These are phyloP conservation scores for Cladophialophora carrionii DNA, from an alignment of 2,329 filamentous ascomycete genomes.

Conservation along the genomic window DNA sequence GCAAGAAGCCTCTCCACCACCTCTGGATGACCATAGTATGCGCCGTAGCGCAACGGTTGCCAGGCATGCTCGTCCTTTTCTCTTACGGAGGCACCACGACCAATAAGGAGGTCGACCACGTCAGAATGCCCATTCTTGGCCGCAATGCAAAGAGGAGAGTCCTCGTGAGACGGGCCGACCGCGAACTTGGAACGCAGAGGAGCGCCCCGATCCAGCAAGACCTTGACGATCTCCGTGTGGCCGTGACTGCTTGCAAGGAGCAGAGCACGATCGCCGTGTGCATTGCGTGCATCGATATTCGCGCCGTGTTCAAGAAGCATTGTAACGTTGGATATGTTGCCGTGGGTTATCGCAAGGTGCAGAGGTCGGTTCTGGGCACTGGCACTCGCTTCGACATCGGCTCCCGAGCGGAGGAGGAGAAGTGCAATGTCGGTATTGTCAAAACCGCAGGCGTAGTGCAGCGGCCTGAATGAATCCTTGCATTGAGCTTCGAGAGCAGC, in stretches of 20 bases:
- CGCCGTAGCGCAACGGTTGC: slow-evolving; percentile 5
- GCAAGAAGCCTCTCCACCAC: slow-evolving; percentile 9
- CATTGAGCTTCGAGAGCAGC: slow-evolving; percentile 1
- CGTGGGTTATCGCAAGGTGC: neutral
- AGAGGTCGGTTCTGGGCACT: slow-evolving; percentile 5
- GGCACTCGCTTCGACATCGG: slow-evolving; percentile 3
- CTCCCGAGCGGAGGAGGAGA: slow-evolving; percentile 6
- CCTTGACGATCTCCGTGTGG: slow-evolving; percentile 1
- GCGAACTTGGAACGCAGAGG: slow-evolving; percentile 6
- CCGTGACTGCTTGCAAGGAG: slow-evolving; percentile 3
- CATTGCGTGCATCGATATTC: slow-evolving; percentile 7
- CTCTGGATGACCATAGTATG: slow-evolving; percentile 7
- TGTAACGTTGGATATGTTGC: neutral
- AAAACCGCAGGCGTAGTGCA: slow-evolving; percentile 9
- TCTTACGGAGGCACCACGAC: slow-evolving; percentile 4
- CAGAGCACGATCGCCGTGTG: slow-evolving; percentile 6
- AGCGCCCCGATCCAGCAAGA: slow-evolving; percentile 7
- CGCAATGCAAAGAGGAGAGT: slow-evolving; percentile 6
- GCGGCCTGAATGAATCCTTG: slow-evolving; percentile 1
- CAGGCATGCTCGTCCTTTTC: slow-evolving; percentile 10
- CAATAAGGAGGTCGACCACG: slow-evolving; percentile 2
- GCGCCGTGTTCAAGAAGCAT: slow-evolving; percentile 6
- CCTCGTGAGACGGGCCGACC: slow-evolving; percentile 3
- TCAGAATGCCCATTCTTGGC: slow-evolving; percentile 10
- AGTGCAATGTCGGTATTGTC: slow-evolving; percentile 9